Evolutionary conservation across 805 yeast species (phyloP), one percentile per base, ranked within the genome.

Genomic region (Maudiozyma saulgeensis): DNA sequence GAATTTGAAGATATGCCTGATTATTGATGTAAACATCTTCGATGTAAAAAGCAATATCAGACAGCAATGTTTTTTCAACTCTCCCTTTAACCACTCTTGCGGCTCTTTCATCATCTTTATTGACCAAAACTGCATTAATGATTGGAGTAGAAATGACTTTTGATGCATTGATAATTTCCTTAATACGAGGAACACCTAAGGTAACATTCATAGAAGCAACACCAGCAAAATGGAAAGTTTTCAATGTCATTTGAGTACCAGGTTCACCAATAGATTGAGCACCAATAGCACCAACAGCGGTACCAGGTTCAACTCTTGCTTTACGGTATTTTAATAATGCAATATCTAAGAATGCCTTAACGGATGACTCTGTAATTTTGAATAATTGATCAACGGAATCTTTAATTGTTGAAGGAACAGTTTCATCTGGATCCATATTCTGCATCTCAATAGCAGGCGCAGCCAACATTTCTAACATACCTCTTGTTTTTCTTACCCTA

Each of bases 251-350:
- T 72, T 93, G 99, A 0, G 99, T 93, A 67, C 98, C 99, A 21
- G 99, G 99, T 65, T 91, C 99, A 72, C 99, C 99, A 73, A 93
- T 93, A 42, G 96, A 87, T 66, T 93, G 99, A 0, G 99, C 99
- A 58, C 98, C 99, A 70, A 93, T 90, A 25, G 99, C 98, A 56
- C 99, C 99, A 49, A 93, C 98, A 2, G 99, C 99, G 4, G 99
- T 93, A 53, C 98, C 99, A 1, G 99, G 99, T 67, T 93, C 99
- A 16, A 93, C 97, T 69, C 82, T 83, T 7, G 99, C 96, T 56
- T 84, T 77, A 48, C 80, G 80, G 62, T 93, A 93, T 69, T 93
- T 93, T 57, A 73, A 71, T 51, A 91, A 74, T 57, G 97, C 86
- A 58, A 85, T 78, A 44, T 78, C 75, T 61, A 93, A 71, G 68